Evolutionary conservation across 1,284 basidiomycete species (phyloP), one percentile per base, ranked within the genome.

Genomic region (Tilletia indica): DNA sequence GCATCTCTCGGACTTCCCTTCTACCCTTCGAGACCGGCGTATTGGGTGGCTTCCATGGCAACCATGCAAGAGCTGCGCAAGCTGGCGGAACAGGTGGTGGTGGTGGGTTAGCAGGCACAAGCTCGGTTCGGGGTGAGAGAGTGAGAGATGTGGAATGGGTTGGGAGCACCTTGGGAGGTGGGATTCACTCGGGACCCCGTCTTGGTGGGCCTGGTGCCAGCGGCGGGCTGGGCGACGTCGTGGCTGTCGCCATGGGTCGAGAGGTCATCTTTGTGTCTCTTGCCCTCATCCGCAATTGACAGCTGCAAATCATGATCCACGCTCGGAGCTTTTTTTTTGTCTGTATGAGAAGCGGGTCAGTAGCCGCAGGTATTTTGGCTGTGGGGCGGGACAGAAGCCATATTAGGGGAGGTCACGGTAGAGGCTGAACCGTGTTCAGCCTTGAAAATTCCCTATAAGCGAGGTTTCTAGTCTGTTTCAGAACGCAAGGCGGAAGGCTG

Each of bases 221-320:
- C 21, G n/a, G 25, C 12, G 56, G 56, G 5, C 56, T 58, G 21
- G 56, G 56, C 11, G 56, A 58, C 21, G 56, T 58, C 25, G 25
- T 34, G 25, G 56, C 56, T 5, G 56, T 58, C 21, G 56, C 56
- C 25, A 58, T 58, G 56, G 56, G 56, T 58, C 16, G 56, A n/a
- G 56, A 58, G 56, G 56, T 58, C 56, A 31, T 58, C 56, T 21
- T 58, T 31, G 56, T 21, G 12, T 12, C 25, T 5, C 56, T 58
- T n/a, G 51, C 51, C 42, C 42, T 45, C 42, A 45, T 9, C 42
- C 42, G 42, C 42, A 45, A 45, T 45, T 45, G 42, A 31, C 25
- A 31, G 25, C 25, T 31, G 25, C 25, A 2, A 45, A 45, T 14
- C 42, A 45, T 45, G 9, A 9, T 45, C 42, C 42, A 45, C 42